Base-by-base conservation (phyloP, 2,329 filamentous ascomycete genomes). In the Colletotrichum sp. region DNA sequence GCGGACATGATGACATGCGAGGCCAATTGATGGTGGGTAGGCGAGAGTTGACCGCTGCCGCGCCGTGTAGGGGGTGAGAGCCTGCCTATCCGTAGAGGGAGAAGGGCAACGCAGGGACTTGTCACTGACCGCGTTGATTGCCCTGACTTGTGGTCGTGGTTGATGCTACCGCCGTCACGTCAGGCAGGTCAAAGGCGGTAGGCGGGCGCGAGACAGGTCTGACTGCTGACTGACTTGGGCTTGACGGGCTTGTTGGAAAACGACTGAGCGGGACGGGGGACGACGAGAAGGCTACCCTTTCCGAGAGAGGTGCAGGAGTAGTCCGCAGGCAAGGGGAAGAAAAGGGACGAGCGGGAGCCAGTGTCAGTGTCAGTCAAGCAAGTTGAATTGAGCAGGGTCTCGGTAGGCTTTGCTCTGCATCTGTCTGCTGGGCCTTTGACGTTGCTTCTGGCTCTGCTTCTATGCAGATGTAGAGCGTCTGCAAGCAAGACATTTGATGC, bases 311-410 rank as follows among this genome's bases (percentile, higher is more conserved):
- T 68, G 63, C 57, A 73, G 69, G 26, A 43, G 34, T 28, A 21
- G 43, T 32, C 61, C 68, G 9, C 36, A 71, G 68, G 61, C 72
- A 71, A 75, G 61, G 68, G 68, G 55, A 34, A 21, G 18, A 52
- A 48, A 68, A 43, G 59, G 71, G 21, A 73, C 43, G 71, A 74
- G 71, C 67, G 71, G 67, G 71, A 74, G 71, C 71, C 67, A 74
- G 59, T 74, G 71, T 71, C 71, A 74, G 67, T 74, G 71, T 69
- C 66, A 36, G 71, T 70, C 71, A 70, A 43, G 63, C 57, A 52
- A 63, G 14, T 26, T n/a, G 59, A 63, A 12, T 32, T n/a, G 59
- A 28, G 28, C 21, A 60, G 64, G 55, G 28, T 72, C 61, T 48
- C 43, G 43, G 43, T 67, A 30, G 70, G 57, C 52, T 24, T 28